phyloP scores from a whole-genome alignment of 805 yeast species.

The Novakomyces olei region DNA sequence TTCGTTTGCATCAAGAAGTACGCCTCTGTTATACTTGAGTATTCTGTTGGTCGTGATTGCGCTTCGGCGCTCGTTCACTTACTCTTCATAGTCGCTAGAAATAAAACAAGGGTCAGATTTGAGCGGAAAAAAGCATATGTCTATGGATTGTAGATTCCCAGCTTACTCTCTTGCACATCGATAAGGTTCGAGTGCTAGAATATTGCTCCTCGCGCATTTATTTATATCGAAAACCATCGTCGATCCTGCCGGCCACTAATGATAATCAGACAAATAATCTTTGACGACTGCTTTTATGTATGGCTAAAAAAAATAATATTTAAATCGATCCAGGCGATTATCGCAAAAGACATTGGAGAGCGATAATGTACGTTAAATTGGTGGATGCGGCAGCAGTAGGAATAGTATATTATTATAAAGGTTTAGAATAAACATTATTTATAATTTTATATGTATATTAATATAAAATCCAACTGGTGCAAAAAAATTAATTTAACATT shows the following conservation, averaged over 20 bases:
- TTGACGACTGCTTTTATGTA: too few species aligned
- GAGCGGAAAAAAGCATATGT: not conserved
- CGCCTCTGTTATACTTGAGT: conserved; percentile 7
- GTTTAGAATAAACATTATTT: too few species aligned
- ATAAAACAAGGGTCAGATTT: not conserved
- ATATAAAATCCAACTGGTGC: too few species aligned
- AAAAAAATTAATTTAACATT: too few species aligned
- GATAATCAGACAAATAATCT: not conserved
- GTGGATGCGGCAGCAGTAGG: not conserved
- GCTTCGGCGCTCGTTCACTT: not conserved
- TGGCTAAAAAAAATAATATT: too few species aligned
- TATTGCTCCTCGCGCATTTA: conserved; percentile 63
- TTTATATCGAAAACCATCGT: conserved; percentile 10
- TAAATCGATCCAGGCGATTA: not conserved
- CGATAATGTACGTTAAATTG: not conserved
- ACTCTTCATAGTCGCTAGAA: conserved; percentile 2
- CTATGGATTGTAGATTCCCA: conserved; percentile 1
- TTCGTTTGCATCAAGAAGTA: conserved; percentile 85
- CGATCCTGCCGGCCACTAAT: not conserved
- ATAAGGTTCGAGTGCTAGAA: conserved; percentile 64
- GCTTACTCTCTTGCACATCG: conserved; percentile 79
- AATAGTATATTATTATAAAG: too few species aligned
- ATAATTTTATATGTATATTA: too few species aligned
- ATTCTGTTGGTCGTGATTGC: not conserved
- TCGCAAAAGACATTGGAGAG: not conserved